A percentile compares a stretch with the other conserved stretches of the same genome.
Conservation (phyloP, 2,329 filamentous ascomycete species). For the Elsinoe batatas region DNA sequence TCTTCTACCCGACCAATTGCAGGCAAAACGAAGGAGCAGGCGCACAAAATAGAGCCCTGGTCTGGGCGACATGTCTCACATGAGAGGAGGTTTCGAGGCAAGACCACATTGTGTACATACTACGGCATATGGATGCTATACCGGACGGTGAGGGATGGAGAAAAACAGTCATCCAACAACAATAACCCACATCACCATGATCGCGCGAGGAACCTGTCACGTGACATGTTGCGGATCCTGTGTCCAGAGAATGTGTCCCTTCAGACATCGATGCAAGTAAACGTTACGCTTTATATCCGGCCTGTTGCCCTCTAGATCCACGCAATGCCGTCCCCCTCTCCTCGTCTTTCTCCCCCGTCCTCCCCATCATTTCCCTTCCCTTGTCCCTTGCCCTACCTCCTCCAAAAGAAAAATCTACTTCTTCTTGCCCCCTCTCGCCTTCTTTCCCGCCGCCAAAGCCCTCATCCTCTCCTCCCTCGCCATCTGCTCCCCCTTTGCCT, state of each 20-base stretch:
- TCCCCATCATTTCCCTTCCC: neutral
- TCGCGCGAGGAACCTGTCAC: too few species aligned
- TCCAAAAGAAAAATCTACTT: slow-evolving; percentile 20
- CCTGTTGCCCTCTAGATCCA: too few species aligned
- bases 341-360: neutral
- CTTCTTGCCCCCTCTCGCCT: slow-evolving; percentile 34
- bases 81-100: neutral
- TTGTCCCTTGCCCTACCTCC: neutral
- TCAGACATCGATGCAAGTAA: too few species aligned
- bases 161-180: neutral
- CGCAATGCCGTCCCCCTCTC: too few species aligned
- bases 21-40: neutral
- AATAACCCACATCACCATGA: neutral
- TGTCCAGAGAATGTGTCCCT: too few species aligned
- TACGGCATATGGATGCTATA: slow-evolving; percentile 2
- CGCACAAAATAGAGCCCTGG: neutral
- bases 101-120: slow-evolving; percentile 8
- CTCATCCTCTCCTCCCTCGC: slow-evolving; percentile 39
- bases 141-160: neutral
- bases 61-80: neutral
- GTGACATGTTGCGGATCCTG: too few species aligned
- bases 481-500: slow-evolving; percentile 42
- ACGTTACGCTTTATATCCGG: too few species aligned
- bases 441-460: slow-evolving; percentile 30
- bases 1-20: neutral